A percentile compares a stretch with the other conserved stretches of the same genome.
phyloP scores from a whole-genome alignment of 192 early-diverging fungal genomes.

The Helicostylum pulchrum region DNA sequence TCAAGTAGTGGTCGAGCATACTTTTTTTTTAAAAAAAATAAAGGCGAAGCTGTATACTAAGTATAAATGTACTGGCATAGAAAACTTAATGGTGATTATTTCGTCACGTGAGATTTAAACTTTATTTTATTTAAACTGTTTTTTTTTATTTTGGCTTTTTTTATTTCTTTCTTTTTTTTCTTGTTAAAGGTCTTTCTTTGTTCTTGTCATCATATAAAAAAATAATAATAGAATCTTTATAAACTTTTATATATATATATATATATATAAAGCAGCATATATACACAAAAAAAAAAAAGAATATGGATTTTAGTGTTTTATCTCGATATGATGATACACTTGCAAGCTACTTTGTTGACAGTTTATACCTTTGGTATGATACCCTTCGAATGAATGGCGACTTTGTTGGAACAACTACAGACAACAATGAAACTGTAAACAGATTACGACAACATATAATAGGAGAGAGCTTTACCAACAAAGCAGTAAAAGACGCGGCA shows the following conservation, averaged over 20 bases:
- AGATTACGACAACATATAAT: conserved; percentile 43
- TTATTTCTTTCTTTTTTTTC: too few relatives aligned
- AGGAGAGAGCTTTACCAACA: conserved; percentile 24
- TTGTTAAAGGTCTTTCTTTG: too few relatives aligned
- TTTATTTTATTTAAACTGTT: too few relatives aligned
- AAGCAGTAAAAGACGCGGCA: conserved; percentile 30
- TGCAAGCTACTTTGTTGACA: conserved; percentile 47
- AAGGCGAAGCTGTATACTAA: too few relatives aligned
- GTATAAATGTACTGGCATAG: too few relatives aligned
- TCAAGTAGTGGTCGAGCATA: too few relatives aligned
- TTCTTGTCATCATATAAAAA: too few relatives aligned
- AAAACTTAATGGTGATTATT: too few relatives aligned
- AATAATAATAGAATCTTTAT: too few relatives aligned
- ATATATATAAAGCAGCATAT: not conserved
- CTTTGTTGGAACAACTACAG: conserved; percentile 26
- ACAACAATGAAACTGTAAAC: conserved; percentile 25
- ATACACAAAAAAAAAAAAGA: not conserved
- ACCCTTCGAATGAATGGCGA: conserved; percentile 49
- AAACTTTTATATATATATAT: not conserved
- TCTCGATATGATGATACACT: conserved; percentile 51
- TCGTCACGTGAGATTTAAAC: too few relatives aligned
- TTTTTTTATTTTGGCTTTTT: too few relatives aligned
- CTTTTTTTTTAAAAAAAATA: too few relatives aligned
- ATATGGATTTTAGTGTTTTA: conserved; percentile 47
- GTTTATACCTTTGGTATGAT: conserved; percentile 46